Evolutionary conservation across 1,139 yeast species (phyloP), one percentile per base, ranked within the genome.

Genomic region (Hyphopichia fennica): DNA sequence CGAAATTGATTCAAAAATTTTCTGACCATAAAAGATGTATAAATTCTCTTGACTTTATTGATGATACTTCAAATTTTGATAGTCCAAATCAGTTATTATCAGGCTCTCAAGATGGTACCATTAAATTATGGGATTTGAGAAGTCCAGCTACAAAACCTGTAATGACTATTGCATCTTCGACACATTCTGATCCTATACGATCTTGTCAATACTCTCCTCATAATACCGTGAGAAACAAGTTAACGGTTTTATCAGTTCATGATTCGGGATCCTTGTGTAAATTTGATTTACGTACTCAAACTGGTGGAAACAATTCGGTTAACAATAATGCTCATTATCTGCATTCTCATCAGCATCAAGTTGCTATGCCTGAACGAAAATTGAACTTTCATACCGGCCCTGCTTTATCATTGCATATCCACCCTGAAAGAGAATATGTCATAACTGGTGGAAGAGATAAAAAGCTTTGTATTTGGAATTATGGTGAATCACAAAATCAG

Each of bases 361-460:
- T 53, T 10, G 53, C 63, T 14, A 73, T 75, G 35, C 79, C 79
- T 19, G 97, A 90, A 51, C 70, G 82, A 39, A 82, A 86, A 46
- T 77, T 95, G 62, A 88, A 86, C 54, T 95, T 96, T 3, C 99
- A 93, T 60, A 79, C 93, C 1, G 96, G 96, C 0, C 95, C 96
- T 1, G 98, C 96, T 0, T 69, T 91, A 17, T 81, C 96, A 1
- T 64, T 93, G 9, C 90, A 88, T 56, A 90, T 96, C 81, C 96
- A 91, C 56, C 95, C 96, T 0, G 85, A 82, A 38, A 65, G 77
- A 34, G 96, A 90, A 50, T 87, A 84, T 53, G 79, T 93, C 15
- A 84, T 85, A 2, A 88, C 96, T 11, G 98, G 98, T 16, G 99
- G 99, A 10, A 73, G 97, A 52, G 99, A 93, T 63, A 87, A 82